These are phyloP conservation scores for Dactylellina parvicollis DNA, from an alignment of 2,329 filamentous ascomycete genomes.

Conservation along the genomic window DNA sequence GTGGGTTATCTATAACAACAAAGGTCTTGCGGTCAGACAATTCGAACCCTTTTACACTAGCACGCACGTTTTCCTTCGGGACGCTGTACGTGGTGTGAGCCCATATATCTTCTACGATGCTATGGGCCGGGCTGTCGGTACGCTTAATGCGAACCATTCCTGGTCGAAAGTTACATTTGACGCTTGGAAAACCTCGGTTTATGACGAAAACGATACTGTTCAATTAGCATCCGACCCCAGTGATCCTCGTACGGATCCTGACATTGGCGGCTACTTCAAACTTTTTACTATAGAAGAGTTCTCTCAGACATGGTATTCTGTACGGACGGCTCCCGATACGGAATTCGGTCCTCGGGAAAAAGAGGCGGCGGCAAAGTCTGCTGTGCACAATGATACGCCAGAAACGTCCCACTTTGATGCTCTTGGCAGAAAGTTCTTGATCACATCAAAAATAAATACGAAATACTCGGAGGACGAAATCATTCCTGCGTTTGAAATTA, in stretches of 20 bases:
- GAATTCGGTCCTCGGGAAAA: too few species aligned
- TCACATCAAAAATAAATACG: too few species aligned
- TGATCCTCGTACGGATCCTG: conserved; percentile 22
- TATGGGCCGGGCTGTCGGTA: conserved; percentile 44
- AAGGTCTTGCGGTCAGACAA: conserved; percentile 50
- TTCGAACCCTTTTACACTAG: conserved; percentile 56
- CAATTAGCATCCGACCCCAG: too few species aligned
- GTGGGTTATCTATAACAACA: conserved; percentile 57
- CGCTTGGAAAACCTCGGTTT: conserved; percentile 12
- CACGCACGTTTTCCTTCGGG: conserved; percentile 41
- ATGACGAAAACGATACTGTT: conserved; percentile 35
- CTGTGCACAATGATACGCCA: too few species aligned
- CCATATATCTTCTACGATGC: conserved; percentile 46
- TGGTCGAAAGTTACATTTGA: conserved; percentile 50
- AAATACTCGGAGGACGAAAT: too few species aligned
- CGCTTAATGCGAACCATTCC: conserved; percentile 51
- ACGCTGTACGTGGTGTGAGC: conserved; percentile 23
- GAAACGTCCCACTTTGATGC: too few species aligned
- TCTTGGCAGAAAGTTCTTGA: too few species aligned
- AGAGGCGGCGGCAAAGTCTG: too few species aligned
- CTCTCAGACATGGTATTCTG: too few species aligned
- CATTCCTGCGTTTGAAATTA: too few species aligned
- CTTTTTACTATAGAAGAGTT: too few species aligned
- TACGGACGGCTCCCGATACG: too few species aligned
- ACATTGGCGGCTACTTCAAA: conserved; percentile 27